These are phyloP conservation scores for Verticillium nonalfalfae DNA, from an alignment of 2,329 filamentous ascomycete species.

Conservation along the genomic window DNA sequence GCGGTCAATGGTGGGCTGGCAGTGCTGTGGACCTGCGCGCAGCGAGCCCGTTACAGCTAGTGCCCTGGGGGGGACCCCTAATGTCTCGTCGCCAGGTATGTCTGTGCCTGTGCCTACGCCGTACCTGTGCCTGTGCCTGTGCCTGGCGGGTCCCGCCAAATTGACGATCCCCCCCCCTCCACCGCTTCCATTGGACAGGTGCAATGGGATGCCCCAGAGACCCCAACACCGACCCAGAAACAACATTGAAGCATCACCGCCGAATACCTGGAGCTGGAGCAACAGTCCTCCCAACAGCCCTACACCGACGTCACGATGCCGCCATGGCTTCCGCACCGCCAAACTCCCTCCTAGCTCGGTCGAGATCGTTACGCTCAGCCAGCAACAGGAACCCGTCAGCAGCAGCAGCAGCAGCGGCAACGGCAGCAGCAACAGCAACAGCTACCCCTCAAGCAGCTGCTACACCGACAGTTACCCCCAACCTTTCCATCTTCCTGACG, in stretches of 20 bases:
- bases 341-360: conserved; percentile 21
- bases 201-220: background rate
- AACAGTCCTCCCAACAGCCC: background rate
- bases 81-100: background rate
- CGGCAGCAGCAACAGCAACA: conserved; percentile 4
- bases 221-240: background rate
- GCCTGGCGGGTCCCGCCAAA: background rate
- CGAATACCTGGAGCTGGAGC: background rate
- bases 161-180: background rate
- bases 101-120: too few relatives aligned
- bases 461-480: conserved; percentile 32
- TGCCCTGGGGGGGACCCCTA: background rate
- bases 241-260: background rate
- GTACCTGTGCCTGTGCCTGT: background rate
- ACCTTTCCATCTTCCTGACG: conserved; percentile 66
- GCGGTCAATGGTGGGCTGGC: too few relatives aligned
- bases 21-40: too few relatives aligned
- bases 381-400: conserved; percentile 6
- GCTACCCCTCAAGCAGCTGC: conserved; percentile 10
- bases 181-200: background rate
- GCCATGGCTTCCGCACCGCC: conserved; percentile 22
- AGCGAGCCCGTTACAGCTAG: too few relatives aligned
- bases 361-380: conserved; percentile 15
- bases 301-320: conserved; percentile 14
- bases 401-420: too few relatives aligned